phyloP scores from a whole-genome alignment of 2,329 filamentous ascomycete species.

The Clarireedia monteithiana region DNA sequence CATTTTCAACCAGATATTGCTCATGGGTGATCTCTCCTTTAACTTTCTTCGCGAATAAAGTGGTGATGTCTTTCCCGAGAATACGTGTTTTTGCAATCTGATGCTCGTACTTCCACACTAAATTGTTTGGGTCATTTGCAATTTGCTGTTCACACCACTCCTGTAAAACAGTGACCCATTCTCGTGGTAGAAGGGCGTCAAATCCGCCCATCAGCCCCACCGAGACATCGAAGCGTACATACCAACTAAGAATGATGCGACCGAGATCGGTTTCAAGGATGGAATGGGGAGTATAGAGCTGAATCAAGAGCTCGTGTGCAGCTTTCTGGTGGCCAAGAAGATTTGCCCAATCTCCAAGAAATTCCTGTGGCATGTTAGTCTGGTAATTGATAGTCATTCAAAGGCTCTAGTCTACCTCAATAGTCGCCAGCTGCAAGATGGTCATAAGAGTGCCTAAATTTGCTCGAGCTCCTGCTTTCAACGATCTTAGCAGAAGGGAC shows the following conservation, averaged over 20 bases:
- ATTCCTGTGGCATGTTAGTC: conserved; percentile 54
- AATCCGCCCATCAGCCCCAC: conserved; percentile 76
- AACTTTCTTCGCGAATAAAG: conserved; percentile 63
- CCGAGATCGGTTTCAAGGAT: conserved; percentile 64
- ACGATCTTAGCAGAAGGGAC: conserved; percentile 60
- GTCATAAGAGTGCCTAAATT: conserved; percentile 72
- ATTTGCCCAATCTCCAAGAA: conserved; percentile 91
- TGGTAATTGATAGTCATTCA: neutral
- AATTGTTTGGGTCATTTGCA: conserved; percentile 49
- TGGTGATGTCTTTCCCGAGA: conserved; percentile 72
- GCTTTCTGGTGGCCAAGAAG: conserved; percentile 88
- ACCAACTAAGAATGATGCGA: conserved; percentile 78
- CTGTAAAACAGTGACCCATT: conserved; percentile 56
- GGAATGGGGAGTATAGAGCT: conserved; percentile 69
- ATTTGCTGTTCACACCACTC: conserved; percentile 55
- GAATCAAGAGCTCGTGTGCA: conserved; percentile 71
- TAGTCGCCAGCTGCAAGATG: conserved; percentile 84
- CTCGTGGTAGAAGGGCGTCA: conserved; percentile 61
- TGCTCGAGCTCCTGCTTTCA: conserved; percentile 64
- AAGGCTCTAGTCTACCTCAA: conserved; percentile 58
- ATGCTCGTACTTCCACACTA: conserved; percentile 60
- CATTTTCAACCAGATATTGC: conserved; percentile 57
- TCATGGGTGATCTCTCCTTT: conserved; percentile 56
- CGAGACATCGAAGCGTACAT: conserved; percentile 79
- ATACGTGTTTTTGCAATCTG: conserved; percentile 60